phyloP scores from a whole-genome alignment of 345 rosid species.

The Gossypioides kirkii region DNA sequence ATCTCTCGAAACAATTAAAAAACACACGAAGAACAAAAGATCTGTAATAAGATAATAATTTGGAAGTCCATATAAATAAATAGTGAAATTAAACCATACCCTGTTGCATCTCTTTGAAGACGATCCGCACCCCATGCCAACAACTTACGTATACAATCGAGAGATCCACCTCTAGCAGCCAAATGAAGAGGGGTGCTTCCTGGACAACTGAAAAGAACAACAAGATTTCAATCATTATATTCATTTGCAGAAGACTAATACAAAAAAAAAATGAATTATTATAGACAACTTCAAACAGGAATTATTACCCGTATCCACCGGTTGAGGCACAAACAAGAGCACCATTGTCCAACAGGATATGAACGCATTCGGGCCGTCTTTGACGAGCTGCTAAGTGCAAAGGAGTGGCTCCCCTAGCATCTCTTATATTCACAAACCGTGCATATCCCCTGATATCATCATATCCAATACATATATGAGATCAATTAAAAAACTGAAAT shows the following conservation, averaged over 20 bases:
- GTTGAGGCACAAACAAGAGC: conserved; percentile 96
- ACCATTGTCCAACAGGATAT: conserved; percentile 72
- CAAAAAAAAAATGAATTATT: not conserved
- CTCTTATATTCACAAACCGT: conserved; percentile 89
- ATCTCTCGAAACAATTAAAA: conserved; percentile 3
- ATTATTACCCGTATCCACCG: conserved; percentile 76
- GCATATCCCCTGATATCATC: conserved; percentile 70
- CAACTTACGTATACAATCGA: conserved; percentile 80
- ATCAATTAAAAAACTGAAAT: conserved; percentile 1
- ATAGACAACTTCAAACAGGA: not conserved
- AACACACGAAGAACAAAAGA: not conserved
- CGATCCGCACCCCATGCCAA: conserved; percentile 99
- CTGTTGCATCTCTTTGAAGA: conserved; percentile 83
- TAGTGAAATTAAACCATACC: conserved; percentile 35
- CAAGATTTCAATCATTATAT: conserved; percentile 15
- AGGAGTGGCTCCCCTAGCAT: conserved; percentile 87
- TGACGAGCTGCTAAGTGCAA: conserved; percentile 93
- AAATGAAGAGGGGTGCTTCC: conserved; percentile 98
- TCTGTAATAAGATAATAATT: not conserved
- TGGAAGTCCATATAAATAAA: not conserved
- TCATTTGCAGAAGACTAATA: not conserved
- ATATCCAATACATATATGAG: conserved; percentile 8
- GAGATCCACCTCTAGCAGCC: conserved; percentile 97
- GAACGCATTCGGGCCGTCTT: conserved; percentile 80
- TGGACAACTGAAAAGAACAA: conserved; percentile 50